A percentile compares a stretch with the other conserved stretches of the same genome.
Evolutionary conservation across 1,284 basidiomycete genomes (phyloP).

Genomic region (Sanguinoderma infundibulare): DNA sequence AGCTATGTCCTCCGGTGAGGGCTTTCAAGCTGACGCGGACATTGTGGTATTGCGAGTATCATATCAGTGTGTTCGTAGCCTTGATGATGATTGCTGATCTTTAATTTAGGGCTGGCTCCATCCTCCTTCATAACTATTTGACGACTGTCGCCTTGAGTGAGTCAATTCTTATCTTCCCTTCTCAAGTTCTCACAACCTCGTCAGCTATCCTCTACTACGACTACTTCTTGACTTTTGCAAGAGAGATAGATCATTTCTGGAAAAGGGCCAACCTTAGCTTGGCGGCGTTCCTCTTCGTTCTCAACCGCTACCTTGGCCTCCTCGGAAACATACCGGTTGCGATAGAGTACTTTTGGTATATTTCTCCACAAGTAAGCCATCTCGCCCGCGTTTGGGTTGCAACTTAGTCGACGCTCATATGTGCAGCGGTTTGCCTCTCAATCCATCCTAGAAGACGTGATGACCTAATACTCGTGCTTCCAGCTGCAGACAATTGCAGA

Average conservation of each 20-base stretch:
- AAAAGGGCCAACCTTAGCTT: constrained; percentile 1
- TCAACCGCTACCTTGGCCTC: constrained; percentile 22
- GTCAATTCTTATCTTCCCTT: not conserved
- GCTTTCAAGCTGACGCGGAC: not conserved
- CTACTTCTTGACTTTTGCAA: constrained; percentile 6
- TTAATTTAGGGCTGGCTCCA: constrained; percentile 1
- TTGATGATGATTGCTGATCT: not conserved
- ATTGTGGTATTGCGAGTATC: not conserved
- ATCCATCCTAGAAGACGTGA: not conserved
- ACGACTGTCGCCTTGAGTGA: constrained; percentile 9
- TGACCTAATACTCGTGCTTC: not conserved
- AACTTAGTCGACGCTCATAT: not conserved
- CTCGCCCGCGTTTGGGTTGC: not conserved
- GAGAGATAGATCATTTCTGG: constrained; percentile 20
- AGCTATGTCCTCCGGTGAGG: not conserved
- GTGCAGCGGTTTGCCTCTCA: not conserved
- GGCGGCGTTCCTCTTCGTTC: constrained; percentile 13
- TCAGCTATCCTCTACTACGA: constrained; percentile 18
- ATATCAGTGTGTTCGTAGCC: too few relatives aligned
- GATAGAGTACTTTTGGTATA: not conserved
- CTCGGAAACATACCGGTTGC: not conserved
- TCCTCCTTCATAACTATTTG: constrained; percentile 7
- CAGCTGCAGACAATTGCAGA: constrained; percentile 18
- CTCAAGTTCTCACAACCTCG: not conserved
- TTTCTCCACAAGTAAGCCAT: not conserved